Evolutionary conservation across 2,329 filamentous ascomycete genomes (phyloP), one percentile per base, ranked within the genome.

Genomic region (Diaporthe eres): DNA sequence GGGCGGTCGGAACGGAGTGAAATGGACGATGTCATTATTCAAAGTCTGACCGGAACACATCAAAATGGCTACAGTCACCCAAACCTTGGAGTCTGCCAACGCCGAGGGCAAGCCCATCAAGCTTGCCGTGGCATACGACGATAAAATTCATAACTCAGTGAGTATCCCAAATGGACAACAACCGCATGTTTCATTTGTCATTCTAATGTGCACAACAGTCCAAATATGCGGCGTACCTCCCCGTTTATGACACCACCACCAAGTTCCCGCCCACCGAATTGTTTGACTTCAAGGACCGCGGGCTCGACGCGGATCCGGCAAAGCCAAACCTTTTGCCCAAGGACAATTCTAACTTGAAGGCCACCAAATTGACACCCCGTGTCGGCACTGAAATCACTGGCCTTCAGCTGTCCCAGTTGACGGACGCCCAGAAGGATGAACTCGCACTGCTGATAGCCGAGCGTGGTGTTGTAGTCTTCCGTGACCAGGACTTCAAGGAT

Each of bases 311-410:
- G 55, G 78, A 83, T 65, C 82, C 82, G 76, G 75, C 76, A 17
- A 82, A 83, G 77, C 58, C 76, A 3, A 80, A 81, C 49, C 79
- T 83, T 4, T 72, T 83, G 19, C 72, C 79, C n/a, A 65, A 75
- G 57, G 71, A 67, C 25, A 77, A 76, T 12, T 2, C 79, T 0
- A 73, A 72, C 13, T 63, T 81, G 37, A 79, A 80, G 28, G 77
- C 78, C 19, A 81, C 76, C 42, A 79, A 77, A 53, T 71, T 85
- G 31, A 85, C 82, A 1, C 79, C 82, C 3, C 80, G 82, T 67
- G 85, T 87, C 58, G 85, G 85, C 17, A 86, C 85, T 7, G 85
- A 87, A 76, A 84, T 86, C 58, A 79, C 82, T 7, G 84, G 84
- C 0, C 78, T 86, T 39, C 85, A 86, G 75, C 78, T 86, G 2